phyloP scores from a whole-genome alignment of 371 early-diverging fungal genomes.

The Thermomucor indicae-seudaticae region DNA sequence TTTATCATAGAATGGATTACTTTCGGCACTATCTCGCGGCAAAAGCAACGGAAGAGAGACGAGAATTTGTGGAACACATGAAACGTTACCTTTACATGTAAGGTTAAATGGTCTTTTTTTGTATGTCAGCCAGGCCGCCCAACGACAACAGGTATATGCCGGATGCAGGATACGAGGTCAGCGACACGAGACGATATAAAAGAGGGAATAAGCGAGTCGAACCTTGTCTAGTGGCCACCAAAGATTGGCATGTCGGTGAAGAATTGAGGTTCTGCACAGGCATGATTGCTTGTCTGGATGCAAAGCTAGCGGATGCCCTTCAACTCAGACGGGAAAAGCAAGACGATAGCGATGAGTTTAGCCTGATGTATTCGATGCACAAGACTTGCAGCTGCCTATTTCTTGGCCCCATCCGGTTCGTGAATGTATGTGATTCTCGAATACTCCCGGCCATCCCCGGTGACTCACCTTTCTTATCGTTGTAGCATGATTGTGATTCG shows the following conservation, averaged over 20 bases:
- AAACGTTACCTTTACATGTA: slow-evolving; percentile 49
- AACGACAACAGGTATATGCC: slow-evolving; percentile 78
- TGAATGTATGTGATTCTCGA: too few species aligned
- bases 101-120: slow-evolving; percentile 14
- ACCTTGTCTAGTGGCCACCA: slow-evolving; percentile 83
- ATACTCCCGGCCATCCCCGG: too few species aligned
- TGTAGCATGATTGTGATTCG: slow-evolving; percentile 86
- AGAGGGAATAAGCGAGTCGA: slow-evolving; percentile 67
- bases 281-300: slow-evolving; percentile 67
- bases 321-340: slow-evolving; percentile 58
- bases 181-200: slow-evolving; percentile 72
- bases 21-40: slow-evolving; percentile 30
- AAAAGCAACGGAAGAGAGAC: slow-evolving; percentile 24
- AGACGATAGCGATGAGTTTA: too few species aligned
- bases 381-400: slow-evolving; percentile 74
- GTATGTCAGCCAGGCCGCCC: slow-evolving; percentile 45
- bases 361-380: slow-evolving; percentile 80
- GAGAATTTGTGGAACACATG: slow-evolving; percentile 43
- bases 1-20: slow-evolving; percentile 31
- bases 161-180: slow-evolving; percentile 78
- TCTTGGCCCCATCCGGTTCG: slow-evolving; percentile 94
- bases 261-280: slow-evolving; percentile 78
- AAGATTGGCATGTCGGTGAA: slow-evolving; percentile 69
- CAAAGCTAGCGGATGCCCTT: slow-evolving; percentile 64
- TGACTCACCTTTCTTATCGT: too few species aligned